phyloP scores from a whole-genome alignment of 768 basidiomycete species.

The Russula sp. region DNA sequence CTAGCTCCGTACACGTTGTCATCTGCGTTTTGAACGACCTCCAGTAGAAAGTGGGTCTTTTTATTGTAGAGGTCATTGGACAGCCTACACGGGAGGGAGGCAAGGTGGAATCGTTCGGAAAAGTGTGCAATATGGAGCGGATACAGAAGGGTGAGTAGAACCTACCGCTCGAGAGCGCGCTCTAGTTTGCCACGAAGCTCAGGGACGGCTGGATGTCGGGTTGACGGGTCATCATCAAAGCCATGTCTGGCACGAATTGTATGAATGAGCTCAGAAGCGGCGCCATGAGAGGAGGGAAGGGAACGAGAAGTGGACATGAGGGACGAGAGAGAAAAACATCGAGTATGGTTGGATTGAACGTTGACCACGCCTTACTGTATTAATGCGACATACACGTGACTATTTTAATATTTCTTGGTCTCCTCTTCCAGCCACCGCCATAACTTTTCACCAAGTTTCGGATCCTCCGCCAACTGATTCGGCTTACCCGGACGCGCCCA shows the following conservation, averaged over 20 bases:
- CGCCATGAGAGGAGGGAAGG: background rate
- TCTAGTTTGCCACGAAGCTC: slow-evolving; percentile 25
- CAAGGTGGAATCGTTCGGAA: background rate
- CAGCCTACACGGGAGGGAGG: slow-evolving; percentile 16
- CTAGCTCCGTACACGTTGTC: slow-evolving; percentile 30
- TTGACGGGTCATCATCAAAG: slow-evolving; percentile 11
- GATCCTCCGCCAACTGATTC: slow-evolving; percentile 30
- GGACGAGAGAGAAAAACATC: background rate
- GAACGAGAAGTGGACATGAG: background rate
- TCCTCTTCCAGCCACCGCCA: slow-evolving; percentile 38
- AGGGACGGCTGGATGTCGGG: slow-evolving; percentile 1
- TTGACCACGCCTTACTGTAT: background rate
- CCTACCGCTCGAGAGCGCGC: slow-evolving; percentile 29
- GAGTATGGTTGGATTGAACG: background rate
- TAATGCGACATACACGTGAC: background rate
- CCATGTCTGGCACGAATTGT: slow-evolving; percentile 19
- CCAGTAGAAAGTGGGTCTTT: slow-evolving; percentile 34
- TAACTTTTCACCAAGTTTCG: slow-evolving; percentile 33
- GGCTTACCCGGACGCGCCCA: slow-evolving; percentile 33
- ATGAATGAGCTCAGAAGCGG: slow-evolving; percentile 10
- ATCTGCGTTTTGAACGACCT: slow-evolving; percentile 36
- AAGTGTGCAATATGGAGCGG: no score
- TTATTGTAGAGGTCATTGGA: slow-evolving; percentile 35
- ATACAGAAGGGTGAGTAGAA: background rate
- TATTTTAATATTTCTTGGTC: slow-evolving; percentile 9